Percentiles rank a stretch among this genome's conserved stretches.
phyloP scores from a whole-genome alignment of 257 asterid genomes.

The Nicotiana benthamiana region DNA sequence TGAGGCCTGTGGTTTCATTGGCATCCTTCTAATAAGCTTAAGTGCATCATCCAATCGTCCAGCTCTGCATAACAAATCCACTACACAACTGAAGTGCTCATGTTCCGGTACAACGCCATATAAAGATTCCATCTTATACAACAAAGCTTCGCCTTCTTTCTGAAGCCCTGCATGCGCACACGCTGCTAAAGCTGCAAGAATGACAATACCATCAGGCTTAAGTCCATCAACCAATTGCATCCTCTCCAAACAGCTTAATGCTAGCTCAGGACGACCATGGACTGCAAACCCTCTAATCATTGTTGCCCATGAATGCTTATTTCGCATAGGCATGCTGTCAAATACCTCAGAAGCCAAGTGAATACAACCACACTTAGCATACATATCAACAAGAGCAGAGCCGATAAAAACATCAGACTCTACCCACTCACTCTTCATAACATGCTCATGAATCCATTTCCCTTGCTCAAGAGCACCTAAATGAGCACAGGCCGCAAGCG shows the following conservation, averaged over 20 bases:
- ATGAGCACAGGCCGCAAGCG: slow-evolving; percentile 54
- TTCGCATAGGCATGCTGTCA: slow-evolving; percentile 27
- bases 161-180: slow-evolving; percentile 30
- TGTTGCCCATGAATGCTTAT: slow-evolving; percentile 28
- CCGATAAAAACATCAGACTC: slow-evolving; percentile 39
- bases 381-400: slow-evolving; percentile 73
- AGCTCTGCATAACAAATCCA: slow-evolving; percentile 30
- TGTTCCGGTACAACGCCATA: slow-evolving; percentile 31
- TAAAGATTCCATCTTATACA: slow-evolving; percentile 25
- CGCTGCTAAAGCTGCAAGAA: slow-evolving; percentile 33
- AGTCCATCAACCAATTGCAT: slow-evolving; percentile 29
- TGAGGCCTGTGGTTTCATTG: slow-evolving; percentile 34
- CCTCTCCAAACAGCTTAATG: slow-evolving; percentile 24
- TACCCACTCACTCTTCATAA: slow-evolving; percentile 30
- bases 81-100: slow-evolving; percentile 36
- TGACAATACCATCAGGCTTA: slow-evolving; percentile 25
- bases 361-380: slow-evolving; percentile 72
- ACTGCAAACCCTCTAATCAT: slow-evolving; percentile 31
- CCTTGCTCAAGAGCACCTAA: slow-evolving; percentile 52
- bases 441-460: slow-evolving; percentile 57
- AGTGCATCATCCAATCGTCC: slow-evolving; percentile 27
- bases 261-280: slow-evolving; percentile 28
- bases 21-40: slow-evolving; percentile 29
- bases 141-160: slow-evolving; percentile 26
- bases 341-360: slow-evolving; percentile 54